Evolutionary conservation across 2,329 filamentous ascomycete species (phyloP).

Genomic region (Plenodomus tracheiphilus): DNA sequence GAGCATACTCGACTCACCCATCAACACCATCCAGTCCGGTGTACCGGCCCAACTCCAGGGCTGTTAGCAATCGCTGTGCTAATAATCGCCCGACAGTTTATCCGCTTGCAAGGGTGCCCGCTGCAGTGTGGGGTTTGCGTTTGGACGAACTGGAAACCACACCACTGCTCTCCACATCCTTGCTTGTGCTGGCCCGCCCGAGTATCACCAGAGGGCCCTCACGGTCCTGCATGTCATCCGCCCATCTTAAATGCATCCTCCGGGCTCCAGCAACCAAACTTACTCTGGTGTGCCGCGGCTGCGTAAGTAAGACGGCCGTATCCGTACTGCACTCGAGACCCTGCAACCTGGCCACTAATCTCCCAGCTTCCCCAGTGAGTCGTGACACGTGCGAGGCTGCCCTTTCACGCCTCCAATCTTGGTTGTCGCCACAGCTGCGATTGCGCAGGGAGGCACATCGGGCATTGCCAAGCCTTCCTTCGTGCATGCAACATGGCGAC

Average conservation of each 20-base stretch:
- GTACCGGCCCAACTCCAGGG: not conserved
- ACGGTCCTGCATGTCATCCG: not conserved
- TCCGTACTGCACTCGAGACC: too few relatives aligned
- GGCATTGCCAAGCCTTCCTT: conserved; percentile 14
- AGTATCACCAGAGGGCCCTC: not conserved
- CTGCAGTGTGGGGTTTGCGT: conserved; percentile 21
- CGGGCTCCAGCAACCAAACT: too few relatives aligned
- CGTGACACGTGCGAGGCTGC: not conserved
- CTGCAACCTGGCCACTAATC: not conserved
- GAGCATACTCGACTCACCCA: too few relatives aligned
- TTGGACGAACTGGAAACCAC: conserved; percentile 8
- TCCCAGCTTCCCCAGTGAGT: not conserved
- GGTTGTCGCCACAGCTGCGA: not conserved
- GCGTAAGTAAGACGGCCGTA: too few relatives aligned
- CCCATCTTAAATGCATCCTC: not conserved
- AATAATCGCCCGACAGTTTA: conserved; percentile 29
- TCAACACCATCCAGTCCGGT: too few relatives aligned
- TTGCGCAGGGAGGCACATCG: not conserved
- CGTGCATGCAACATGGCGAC: conserved; percentile 5
- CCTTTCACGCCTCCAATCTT: not conserved
- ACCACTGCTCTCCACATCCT: conserved; percentile 11
- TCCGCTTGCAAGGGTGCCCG: conserved; percentile 15
- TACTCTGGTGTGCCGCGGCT: too few relatives aligned
- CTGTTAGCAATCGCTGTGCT: conserved; percentile 17
- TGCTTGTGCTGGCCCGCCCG: not conserved